Evolutionary conservation across 495 filamentous ascomycete species (phyloP), one percentile per base, ranked within the genome.

Genomic region (Tetracladium setigerum): DNA sequence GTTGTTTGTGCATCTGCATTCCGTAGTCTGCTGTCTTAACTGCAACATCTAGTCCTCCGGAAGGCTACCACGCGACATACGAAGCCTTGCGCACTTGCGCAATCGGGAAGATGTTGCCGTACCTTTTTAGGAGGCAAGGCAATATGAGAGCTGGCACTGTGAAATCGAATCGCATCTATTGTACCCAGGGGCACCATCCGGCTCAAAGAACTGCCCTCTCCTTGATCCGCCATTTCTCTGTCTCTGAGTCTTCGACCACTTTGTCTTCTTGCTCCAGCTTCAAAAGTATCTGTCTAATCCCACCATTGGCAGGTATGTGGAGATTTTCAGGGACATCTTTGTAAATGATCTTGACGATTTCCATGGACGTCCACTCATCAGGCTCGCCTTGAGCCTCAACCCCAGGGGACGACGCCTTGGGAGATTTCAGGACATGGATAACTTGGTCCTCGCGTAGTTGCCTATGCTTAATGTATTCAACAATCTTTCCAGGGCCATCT

Each of bases 301-400:
- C 87, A 34, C 70, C 66, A 38, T 79, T 81, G 4, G 87, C 88
- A 13, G 91, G 79, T 24, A 71, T 52, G 63, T 88, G 84, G 53
- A 98, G 68, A 52, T 70, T 79, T 61, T 84, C 82, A 5, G 84
- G 79, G 6, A 94, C 78, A 62, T 86, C 83, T 36, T 71, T 70
- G 58, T 98, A 98, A 16, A 98, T 85, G 18, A 81, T 65, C 65
- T 86, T 84, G 19, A 97, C 94, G 36, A 97, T 69, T 57, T 89
- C 84, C 70, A 90, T 82, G 7, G 79, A 67, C 16, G 79, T 83
- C 82, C 82, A 88, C 0, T 53, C 60, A 31, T 49, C 57, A 8
- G 33, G 37, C 17, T 54, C 46, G 33, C 32, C 51, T 44, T 58
- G 22, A 52, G 58, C 48, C n/a, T 46, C 50, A 15, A 53, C 52